Evolutionary conservation across 768 basidiomycete genomes (phyloP).

Genomic region (Pisolithus tinctorius): DNA sequence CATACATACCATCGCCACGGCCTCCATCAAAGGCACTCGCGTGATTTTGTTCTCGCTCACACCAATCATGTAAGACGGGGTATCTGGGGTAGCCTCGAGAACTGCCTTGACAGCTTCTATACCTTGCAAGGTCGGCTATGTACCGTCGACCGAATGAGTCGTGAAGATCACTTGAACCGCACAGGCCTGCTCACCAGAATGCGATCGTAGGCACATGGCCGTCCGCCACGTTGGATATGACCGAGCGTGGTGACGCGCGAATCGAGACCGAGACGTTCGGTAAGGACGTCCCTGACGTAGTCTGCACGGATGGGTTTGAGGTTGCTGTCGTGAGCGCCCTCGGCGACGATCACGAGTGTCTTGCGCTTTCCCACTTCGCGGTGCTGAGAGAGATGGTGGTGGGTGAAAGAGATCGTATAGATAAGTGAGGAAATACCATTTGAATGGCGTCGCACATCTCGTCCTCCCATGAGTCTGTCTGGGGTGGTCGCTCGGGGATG

Average conservation of each 20-base stretch:
- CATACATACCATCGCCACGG: conserved; percentile 69
- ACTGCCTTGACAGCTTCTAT: conserved; percentile 88
- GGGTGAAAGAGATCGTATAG: not conserved
- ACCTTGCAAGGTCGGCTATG: conserved; percentile 91
- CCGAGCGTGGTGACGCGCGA: conserved; percentile 96
- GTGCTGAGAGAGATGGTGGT: conserved; percentile 47
- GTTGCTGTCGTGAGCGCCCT: conserved; percentile 85
- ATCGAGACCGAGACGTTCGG: conserved; percentile 84
- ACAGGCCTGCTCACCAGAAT: conserved; percentile 58
- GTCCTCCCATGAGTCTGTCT: conserved; percentile 76
- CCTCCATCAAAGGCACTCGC: conserved; percentile 86
- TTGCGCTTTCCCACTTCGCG: conserved; percentile 90
- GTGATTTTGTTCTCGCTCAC: conserved; percentile 93
- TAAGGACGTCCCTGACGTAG: conserved; percentile 83
- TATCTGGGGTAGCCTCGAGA: conserved; percentile 77
- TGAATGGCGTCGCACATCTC: conserved; percentile 84
- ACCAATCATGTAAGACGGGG: conserved; percentile 97
- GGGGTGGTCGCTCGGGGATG: conserved; percentile 90
- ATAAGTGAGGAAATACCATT: conserved; percentile 42
- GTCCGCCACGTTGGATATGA: conserved; percentile 93
- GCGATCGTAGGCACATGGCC: conserved; percentile 89
- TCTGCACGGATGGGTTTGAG: conserved; percentile 91
- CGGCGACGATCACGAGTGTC: conserved; percentile 97
- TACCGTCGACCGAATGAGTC: not conserved
- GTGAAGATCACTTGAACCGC: not conserved